Percentiles rank a stretch among this genome's conserved stretches.
Conservation (phyloP, 106 monocot species). For the Agapanthus africanus region DNA sequence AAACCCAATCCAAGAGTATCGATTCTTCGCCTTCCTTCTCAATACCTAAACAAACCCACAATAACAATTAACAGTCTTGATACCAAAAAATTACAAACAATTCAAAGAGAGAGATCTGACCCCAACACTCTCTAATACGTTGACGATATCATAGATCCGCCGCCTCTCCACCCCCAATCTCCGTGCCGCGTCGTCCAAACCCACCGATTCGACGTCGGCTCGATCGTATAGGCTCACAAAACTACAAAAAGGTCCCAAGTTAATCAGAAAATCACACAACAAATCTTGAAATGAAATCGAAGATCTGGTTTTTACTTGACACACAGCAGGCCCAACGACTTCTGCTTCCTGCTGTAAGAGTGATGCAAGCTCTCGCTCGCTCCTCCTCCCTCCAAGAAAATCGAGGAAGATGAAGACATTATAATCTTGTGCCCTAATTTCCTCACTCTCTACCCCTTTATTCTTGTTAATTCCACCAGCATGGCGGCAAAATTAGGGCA, state of each 20-base stretch:
- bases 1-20: conserved; percentile 85
- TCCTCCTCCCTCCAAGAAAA: not conserved
- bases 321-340: conserved; percentile 79
- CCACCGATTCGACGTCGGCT: conserved; percentile 49
- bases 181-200: conserved; percentile 73
- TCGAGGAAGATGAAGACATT: not conserved
- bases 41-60: conserved; percentile 32
- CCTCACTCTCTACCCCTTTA: not conserved
- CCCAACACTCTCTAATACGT: conserved; percentile 90
- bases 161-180: conserved; percentile 79
- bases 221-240: conserved; percentile 62
- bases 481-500: not conserved
- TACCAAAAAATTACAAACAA: not conserved
- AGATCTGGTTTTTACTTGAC: conserved; percentile 38
- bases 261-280: not conserved
- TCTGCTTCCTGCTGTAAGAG: conserved; percentile 83
- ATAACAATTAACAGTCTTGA: not conserved
- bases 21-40: conserved; percentile 72
- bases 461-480: too few relatives aligned
- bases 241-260: conserved; percentile 23
- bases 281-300: not conserved
- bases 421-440: not conserved
- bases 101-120: conserved; percentile 20
- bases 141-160: conserved; percentile 97
- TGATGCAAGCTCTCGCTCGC: conserved; percentile 22